Evolutionary conservation across 306 rosid genomes (phyloP), one percentile per base, ranked within the genome.

Genomic region (Dryas octopetala): DNA sequence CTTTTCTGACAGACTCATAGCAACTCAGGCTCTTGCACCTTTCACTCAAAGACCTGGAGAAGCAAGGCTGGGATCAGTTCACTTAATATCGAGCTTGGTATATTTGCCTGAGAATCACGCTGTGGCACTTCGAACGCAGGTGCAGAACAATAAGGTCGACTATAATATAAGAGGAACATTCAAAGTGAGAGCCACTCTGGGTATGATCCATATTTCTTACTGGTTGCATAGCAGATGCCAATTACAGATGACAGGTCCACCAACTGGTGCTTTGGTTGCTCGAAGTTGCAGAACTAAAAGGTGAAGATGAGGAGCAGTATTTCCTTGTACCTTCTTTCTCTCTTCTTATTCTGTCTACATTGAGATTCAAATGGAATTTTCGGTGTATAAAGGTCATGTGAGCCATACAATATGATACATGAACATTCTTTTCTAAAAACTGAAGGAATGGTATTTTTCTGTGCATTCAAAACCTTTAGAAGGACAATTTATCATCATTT

Each of bases 241-340:
- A 49, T 79, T 96, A 6, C 90, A 85, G 85, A 92, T 96, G 93
- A 92, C 98, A 43, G 83, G 91, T 75, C 99, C 98, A 0, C 99
- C 99, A 4, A 71, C 87, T 0, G 98, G 98, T 51, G 74, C 82
- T 84, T 79, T 92, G 41, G 86, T 96, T 67, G 85, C 92, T 16
- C 82, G 87, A 82, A 88, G 77, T 57, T 96, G 98, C 90, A 75
- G 14, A 61, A 90, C 97, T 66, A 83, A 74, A 67, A 43, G 89
- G 79, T 85, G 92, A 95, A 70, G 65, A 80, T 48, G 15, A 17
- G 28, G 1, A 74, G 61, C 53, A 76, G 11, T 19, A 12, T 74
- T 67, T 4, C 14, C 55, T 43, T 58, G 71, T 47, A 63, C 40
- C 47, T 38, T 69, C 69, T 61, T 23, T 45, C 72, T 77, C 71